Evolutionary conservation across 2,329 filamentous ascomycete genomes (phyloP).

Genomic region (Stachybotrys echinatus): DNA sequence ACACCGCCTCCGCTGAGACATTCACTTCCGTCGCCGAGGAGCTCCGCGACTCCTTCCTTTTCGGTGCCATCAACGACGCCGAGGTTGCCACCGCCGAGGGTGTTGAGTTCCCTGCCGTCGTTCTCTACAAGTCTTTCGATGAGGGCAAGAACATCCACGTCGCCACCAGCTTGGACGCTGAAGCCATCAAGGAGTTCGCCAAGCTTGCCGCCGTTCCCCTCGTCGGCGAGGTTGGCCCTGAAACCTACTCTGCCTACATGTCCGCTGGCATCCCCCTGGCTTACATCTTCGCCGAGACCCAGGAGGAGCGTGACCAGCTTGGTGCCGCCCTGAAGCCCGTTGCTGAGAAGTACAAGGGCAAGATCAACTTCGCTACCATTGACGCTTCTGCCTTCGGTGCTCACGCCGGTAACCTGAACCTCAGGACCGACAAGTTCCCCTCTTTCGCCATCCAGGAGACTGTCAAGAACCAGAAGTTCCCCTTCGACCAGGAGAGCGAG

Average conservation of each 20-base stretch:
- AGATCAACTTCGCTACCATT: slow-evolving; percentile 96
- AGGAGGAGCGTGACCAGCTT: slow-evolving; percentile 81
- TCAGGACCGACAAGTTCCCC: slow-evolving; percentile 91
- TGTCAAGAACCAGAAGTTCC: slow-evolving; percentile 94
- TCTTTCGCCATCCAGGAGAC: slow-evolving; percentile 97
- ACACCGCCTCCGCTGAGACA: slow-evolving; percentile 82
- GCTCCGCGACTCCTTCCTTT: slow-evolving; percentile 86
- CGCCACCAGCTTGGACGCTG: slow-evolving; percentile 73
- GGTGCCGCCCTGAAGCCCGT: slow-evolving; percentile 74
- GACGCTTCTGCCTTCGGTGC: slow-evolving; percentile 92
- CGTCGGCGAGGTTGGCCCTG: slow-evolving; percentile 92
- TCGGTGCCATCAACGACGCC: slow-evolving; percentile 81
- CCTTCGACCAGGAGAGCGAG: slow-evolving; percentile 78
- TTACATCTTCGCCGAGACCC: slow-evolving; percentile 93
- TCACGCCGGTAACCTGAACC: slow-evolving; percentile 94
- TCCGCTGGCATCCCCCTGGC: slow-evolving; percentile 84
- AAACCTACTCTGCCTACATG: slow-evolving; percentile 97
- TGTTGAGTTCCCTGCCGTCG: slow-evolving; percentile 78
- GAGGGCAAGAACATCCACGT: slow-evolving; percentile 86
- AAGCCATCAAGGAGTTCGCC: slow-evolving; percentile 76
- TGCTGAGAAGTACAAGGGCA: slow-evolving; percentile 87
- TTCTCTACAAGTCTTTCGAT: slow-evolving; percentile 97
- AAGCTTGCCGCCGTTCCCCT: slow-evolving; percentile 82
- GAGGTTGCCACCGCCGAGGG: slow-evolving; percentile 84
- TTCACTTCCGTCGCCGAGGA: slow-evolving; percentile 69